phyloP scores from a whole-genome alignment of 2,329 filamentous ascomycete species.

The Phaeosphaeria sp. region DNA sequence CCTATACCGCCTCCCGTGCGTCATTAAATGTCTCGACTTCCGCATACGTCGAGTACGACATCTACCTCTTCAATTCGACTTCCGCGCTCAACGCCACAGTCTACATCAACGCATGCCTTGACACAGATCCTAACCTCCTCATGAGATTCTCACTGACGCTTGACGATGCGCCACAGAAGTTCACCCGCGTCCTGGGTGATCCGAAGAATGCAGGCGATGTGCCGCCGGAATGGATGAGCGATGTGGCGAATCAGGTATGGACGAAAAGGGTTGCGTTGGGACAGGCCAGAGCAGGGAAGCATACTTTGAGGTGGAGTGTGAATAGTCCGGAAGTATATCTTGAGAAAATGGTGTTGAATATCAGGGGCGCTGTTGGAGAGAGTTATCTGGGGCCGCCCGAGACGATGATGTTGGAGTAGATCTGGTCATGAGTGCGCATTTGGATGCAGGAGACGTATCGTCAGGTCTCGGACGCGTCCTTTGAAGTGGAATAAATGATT shows the following conservation, averaged over 20 bases:
- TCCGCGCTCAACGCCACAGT: constrained; percentile 38
- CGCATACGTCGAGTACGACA: constrained; percentile 18
- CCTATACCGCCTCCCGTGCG: constrained; percentile 14
- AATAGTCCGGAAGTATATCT: constrained; percentile 23
- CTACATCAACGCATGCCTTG: constrained; percentile 46
- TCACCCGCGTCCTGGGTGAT: constrained; percentile 20
- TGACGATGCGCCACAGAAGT: constrained; percentile 13
- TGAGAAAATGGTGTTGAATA: constrained; percentile 32
- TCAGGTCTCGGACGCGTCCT: too few relatives aligned
- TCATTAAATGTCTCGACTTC: constrained; percentile 13
- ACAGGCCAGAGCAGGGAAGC: constrained; percentile 26
- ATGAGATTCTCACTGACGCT: constrained; percentile 55
- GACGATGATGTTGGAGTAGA: constrained; percentile 2
- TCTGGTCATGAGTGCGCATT: too few relatives aligned
- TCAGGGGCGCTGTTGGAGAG: constrained; percentile 23
- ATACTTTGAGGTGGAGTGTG: constrained; percentile 40
- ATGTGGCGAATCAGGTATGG: constrained; percentile 53
- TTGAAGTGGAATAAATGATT: too few relatives aligned
- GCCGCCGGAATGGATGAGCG: constrained; percentile 53
- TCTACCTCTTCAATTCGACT: constrained; percentile 23
- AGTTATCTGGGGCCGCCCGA: constrained; percentile 33
- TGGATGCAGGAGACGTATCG: too few relatives aligned
- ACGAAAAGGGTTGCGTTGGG: constrained; percentile 36
- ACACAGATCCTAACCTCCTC: constrained; percentile 54
- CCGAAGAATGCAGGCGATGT: constrained; percentile 43